Base-by-base conservation (phyloP, 306 rosid genomes). In the Cicer judaicum region DNA sequence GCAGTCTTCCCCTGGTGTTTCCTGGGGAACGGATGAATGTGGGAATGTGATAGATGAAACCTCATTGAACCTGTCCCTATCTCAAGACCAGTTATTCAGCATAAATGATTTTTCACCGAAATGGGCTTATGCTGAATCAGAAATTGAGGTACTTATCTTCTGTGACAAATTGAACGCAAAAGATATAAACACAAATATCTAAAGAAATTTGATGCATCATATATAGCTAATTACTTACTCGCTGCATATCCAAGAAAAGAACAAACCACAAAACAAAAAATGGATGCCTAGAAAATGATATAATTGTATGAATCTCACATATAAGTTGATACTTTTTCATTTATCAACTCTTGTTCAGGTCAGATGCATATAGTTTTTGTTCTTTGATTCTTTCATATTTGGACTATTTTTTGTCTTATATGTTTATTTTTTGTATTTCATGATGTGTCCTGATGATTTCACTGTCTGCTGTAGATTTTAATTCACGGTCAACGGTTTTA, bases 81-180 rank as follows among this genome's bases (percentile, higher is more conserved):
- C 98, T 79, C 91, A 85, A 61, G 92, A 92, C 84, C 98, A 92
- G 86, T 86, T 85, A 60, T 92, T 87, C 80, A 92, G 92, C 82
- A 88, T 92, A 76, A 68, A 66, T 59, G 89, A 86, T 70, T 86
- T 87, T 77, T 92, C 94, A 57, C 98, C 98, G 53, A 92, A 90
- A 55, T 92, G 94, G 96, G 82, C 90, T 24, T 85, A 85, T 70
- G 71, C 85, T 47, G 96, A 86, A 64, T 76, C 84, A 5, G 91
- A 90, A 70, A 85, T 88, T 40, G 89, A 92, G 98, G 98, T 92
- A 87, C 24, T 52, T 62, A 62, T 48, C 11, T 14, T 40, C n/a
- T 71, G 24, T 9, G 29, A 57, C 64, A 24, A 57, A 29, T 57
- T 57, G 29, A 39, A 57, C 5, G 64, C 40, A 24, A 56, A 21